Percentiles rank a stretch among this genome's conserved stretches.
These are phyloP conservation scores for Fusarium nisikadoi DNA, from an alignment of 2,329 filamentous ascomycete species.

Conservation along the genomic window DNA sequence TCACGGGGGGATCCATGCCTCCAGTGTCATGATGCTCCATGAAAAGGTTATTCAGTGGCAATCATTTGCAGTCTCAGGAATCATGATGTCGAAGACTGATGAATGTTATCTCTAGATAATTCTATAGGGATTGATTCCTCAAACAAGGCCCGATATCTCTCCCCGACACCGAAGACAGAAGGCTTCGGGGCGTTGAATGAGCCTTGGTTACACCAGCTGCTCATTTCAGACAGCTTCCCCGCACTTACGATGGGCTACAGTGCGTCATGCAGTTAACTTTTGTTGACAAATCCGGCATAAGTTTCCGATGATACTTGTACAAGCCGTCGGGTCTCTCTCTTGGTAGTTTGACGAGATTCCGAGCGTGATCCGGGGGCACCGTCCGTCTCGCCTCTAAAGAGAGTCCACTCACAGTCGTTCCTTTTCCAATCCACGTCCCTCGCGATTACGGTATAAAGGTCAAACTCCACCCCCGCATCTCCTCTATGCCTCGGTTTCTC, in stretches of 20 bases:
- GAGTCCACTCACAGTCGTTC: constrained; percentile 12
- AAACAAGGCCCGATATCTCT: background rate
- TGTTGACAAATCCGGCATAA: constrained; percentile 30
- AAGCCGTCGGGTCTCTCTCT: background rate
- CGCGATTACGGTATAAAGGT: constrained; percentile 15
- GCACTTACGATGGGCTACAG: constrained; percentile 31
- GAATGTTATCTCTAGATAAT: background rate
- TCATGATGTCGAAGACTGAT: background rate
- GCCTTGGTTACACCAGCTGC: constrained; percentile 7
- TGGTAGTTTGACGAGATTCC: constrained; percentile 24
- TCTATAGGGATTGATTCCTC: background rate
- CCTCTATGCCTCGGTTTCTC: constrained; percentile 26
- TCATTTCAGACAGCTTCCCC: constrained; percentile 31
- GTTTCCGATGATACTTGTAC: constrained; percentile 17
- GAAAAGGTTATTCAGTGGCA: constrained; percentile 12
- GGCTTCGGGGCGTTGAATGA: background rate
- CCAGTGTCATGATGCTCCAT: background rate
- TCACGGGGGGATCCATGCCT: constrained; percentile 10
- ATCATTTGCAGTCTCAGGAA: background rate
- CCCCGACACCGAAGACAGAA: constrained; percentile 10
- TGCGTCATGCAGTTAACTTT: constrained; percentile 15
- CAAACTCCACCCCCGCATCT: constrained; percentile 36
- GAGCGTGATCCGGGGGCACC: constrained; percentile 19
- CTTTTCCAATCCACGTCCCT: constrained; percentile 29
- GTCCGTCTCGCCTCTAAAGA: constrained; percentile 8